Evolutionary conservation across 371 early-diverging fungal species (phyloP), one percentile per base, ranked within the genome.

Genomic region (Funneliformis caledonium): DNA sequence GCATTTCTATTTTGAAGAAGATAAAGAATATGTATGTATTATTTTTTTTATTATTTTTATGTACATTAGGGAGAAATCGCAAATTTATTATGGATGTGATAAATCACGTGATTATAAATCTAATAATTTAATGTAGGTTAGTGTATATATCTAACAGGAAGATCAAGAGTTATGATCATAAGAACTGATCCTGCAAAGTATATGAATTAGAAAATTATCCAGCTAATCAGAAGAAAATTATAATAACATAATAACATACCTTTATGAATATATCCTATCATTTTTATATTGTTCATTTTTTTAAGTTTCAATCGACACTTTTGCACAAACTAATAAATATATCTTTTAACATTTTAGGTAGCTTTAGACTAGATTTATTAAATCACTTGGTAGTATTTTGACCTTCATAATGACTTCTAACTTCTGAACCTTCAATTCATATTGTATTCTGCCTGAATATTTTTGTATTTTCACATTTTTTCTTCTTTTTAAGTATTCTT

Each of bases 291-390:
- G 22, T 47, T 42, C 61, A 76, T 64, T 64, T 76, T 64, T 60
- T 22, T 12, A 33, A 2, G 22, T 65, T 11, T 48, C 77, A 76
- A 56, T 59, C n/a, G 14, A 19, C 16, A 56, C 12, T 74, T 6
- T 74, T 76, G 31, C 76, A 76, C n/a, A 76, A 65, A 14, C 76
- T 50, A 64, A 65, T 42, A 43, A 77, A 77, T 50, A 77, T 77
- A 26, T 77, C 64, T n/a, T 64, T 11, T 19, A 76, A n/a, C 77
- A 65, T 65, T 33, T 77, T 77, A 26, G 78, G 67, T 19, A 77
- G 67, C 19, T 77, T 77, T 45, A 77, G 19, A 42, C 67, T 9
- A 9, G 64, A 45, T 19, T 76, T 65, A n/a, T 52, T 9, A 67
- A 77, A 50, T 48, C 67, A 77, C 31, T 77, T 64, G 1, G 67